Evolutionary conservation across 306 rosid species (phyloP), one percentile per base, ranked within the genome.

Genomic region (Carpinus fangiana): DNA sequence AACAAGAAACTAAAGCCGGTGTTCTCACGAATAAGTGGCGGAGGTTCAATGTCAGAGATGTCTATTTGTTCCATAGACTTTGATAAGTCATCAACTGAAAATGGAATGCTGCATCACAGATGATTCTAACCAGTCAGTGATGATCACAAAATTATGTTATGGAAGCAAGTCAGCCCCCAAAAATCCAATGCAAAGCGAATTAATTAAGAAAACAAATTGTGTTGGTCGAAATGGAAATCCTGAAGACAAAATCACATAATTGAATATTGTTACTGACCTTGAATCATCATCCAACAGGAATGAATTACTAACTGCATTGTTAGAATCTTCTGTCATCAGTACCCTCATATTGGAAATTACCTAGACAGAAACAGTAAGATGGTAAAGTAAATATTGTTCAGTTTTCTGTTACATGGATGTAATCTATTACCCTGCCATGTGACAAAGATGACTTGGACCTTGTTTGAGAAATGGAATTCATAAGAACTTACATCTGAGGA

Each of bases 401-500:
- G 70, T 77, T 75, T 41, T 52, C 45, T 14, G 21, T 7, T 23
- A 48, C 8, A 50, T 23, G 72, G n/a, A 12, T 51, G 28, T 10
- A 34, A 68, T 70, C 47, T 77, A 65, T 67, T 66, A 55, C 56
- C 70, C 56, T 70, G 75, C 62, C 28, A 48, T 70, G 41, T 53
- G 41, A 77, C 28, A 76, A 70, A 84, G 53, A 79, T 76, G 78
- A 78, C 70, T 84, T 74, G 64, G 80, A 86, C 80, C 61, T 79
- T 79, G 85, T 68, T 51, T 60, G 76, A 77, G 80, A 60, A 79
- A 86, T 77, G 82, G 86, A 73, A 81, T 75, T 76, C 78, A 59
- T 61, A 61, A 77, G 36, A 69, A 81, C 97, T 84, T 91, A 93
- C 99, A 76, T 96, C 99, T n/a, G 96, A 79, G 62, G 89, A 86